These are phyloP conservation scores for Vitis cinerea DNA, from an alignment of 164 flowering plant genomes.

Conservation along the genomic window DNA sequence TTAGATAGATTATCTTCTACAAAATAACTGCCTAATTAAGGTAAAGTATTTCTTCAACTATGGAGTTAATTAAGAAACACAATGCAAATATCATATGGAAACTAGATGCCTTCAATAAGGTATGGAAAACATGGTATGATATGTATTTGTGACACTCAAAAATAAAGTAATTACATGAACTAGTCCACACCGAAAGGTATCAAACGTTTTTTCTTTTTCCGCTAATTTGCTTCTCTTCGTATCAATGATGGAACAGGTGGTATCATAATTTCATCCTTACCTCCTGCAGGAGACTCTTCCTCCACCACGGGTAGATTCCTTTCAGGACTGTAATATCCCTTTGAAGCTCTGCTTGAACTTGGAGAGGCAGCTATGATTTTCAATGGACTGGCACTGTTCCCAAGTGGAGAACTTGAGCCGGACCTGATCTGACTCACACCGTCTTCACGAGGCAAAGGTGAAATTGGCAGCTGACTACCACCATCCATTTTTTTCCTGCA, in stretches of 20 bases:
- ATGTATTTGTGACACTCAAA: no score
- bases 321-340: conserved; percentile 21
- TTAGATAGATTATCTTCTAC: no score
- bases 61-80: no score
- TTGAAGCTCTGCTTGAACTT: conserved; percentile 22
- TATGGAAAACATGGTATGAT: no score
- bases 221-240: conserved; percentile 19
- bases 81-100: no score
- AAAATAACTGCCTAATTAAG: no score
- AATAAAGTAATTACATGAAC: no score
- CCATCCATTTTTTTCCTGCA: conserved; percentile 31
- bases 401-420: conserved; percentile 27
- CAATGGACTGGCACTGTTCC: conserved; percentile 20
- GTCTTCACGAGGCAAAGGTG: conserved; percentile 30
- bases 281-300: conserved; percentile 20
- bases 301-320: conserved; percentile 18
- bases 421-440: conserved; percentile 23
- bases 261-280: conserved; percentile 25
- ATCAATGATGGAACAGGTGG: conserved; percentile 33
- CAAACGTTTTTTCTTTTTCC: no score
- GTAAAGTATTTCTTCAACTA: no score
- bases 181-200: no score
- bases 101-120: no score
- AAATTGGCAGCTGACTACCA: conserved; percentile 9
- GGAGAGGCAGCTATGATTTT: conserved; percentile 15